Percentiles rank a stretch among this genome's conserved stretches.
Evolutionary conservation across 2,329 filamentous ascomycete species (phyloP).

Genomic region (Pseudocercospora pini-densiflorae): DNA sequence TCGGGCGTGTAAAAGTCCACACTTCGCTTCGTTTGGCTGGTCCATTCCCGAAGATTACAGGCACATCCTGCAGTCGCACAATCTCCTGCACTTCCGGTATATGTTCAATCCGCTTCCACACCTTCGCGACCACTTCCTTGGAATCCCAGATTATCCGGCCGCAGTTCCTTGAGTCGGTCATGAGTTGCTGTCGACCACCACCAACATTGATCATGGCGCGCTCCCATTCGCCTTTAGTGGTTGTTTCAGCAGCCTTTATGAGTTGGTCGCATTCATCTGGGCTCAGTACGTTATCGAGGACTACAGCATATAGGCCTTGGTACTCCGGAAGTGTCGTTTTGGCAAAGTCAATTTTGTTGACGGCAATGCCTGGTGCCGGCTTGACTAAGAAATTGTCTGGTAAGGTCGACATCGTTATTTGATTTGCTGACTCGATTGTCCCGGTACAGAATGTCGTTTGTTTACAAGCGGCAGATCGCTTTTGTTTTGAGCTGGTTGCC

Average conservation of each 20-base stretch:
- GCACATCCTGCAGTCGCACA: slow-evolving; percentile 41
- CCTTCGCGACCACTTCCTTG: slow-evolving; percentile 61
- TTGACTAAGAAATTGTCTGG: slow-evolving; percentile 55
- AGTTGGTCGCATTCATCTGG: slow-evolving; percentile 66
- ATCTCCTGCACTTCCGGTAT: slow-evolving; percentile 56
- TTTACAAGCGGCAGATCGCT: neutral
- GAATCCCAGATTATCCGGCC: slow-evolving; percentile 79
- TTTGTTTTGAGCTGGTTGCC: neutral
- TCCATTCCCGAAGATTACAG: slow-evolving; percentile 51
- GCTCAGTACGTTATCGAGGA: slow-evolving; percentile 68
- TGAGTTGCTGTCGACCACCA: slow-evolving; percentile 61
- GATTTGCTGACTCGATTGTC: neutral
- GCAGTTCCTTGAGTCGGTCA: slow-evolving; percentile 66
- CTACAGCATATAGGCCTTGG: slow-evolving; percentile 59
- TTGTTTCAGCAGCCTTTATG: slow-evolving; percentile 56
- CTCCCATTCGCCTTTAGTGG: slow-evolving; percentile 60
- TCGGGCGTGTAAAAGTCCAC: slow-evolving; percentile 58
- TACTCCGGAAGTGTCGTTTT: slow-evolving; percentile 58
- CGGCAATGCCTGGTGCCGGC: slow-evolving; percentile 51
- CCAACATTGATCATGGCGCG: slow-evolving; percentile 72
- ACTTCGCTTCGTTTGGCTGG: slow-evolving; percentile 49
- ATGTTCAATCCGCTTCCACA: slow-evolving; percentile 63
- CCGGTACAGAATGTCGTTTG: neutral
- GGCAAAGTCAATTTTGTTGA: slow-evolving; percentile 59
- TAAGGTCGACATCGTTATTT: slow-evolving; percentile 26